Percentiles rank a stretch among this genome's conserved stretches.
Conservation (phyloP, 805 yeast genomes). For the Spathaspora girioi region DNA sequence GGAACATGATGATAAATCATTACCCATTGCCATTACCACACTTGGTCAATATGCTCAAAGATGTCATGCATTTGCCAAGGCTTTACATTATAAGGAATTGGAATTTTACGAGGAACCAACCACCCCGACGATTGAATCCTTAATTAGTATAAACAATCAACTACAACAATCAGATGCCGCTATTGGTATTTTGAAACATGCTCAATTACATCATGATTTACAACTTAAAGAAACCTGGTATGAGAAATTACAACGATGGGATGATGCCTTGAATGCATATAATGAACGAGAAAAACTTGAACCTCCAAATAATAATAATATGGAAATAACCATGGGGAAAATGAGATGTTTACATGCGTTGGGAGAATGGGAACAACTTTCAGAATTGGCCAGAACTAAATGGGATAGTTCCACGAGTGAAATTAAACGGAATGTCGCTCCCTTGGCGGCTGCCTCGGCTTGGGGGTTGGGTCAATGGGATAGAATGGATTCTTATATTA, state of each 20-base stretch:
- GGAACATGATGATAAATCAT: slow-evolving; percentile 95
- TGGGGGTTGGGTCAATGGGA: slow-evolving; percentile 99
- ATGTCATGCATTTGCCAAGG: slow-evolving; percentile 97
- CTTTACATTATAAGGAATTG: slow-evolving; percentile 90
- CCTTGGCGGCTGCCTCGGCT: slow-evolving; percentile 97
- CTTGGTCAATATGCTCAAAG: slow-evolving; percentile 90
- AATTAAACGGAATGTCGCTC: slow-evolving; percentile 80
- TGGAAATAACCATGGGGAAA: slow-evolving; percentile 93
- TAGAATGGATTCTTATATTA: slow-evolving; percentile 84
- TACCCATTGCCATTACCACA: slow-evolving; percentile 87
- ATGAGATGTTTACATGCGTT: slow-evolving; percentile 97
- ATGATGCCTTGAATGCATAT: slow-evolving; percentile 91
- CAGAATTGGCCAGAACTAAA: slow-evolving; percentile 78
- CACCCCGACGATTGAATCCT: slow-evolving; percentile 85
- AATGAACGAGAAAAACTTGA: slow-evolving; percentile 66
- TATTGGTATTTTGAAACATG: slow-evolving; percentile 91
- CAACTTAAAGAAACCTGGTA: slow-evolving; percentile 97
- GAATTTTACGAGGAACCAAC: slow-evolving; percentile 94
- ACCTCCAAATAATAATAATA: slow-evolving; percentile 68
- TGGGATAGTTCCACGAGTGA: slow-evolving; percentile 78
- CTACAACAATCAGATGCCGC: slow-evolving; percentile 97
- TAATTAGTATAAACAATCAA: slow-evolving; percentile 90
- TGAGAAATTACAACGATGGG: slow-evolving; percentile 96
- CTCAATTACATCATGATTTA: slow-evolving; percentile 83
- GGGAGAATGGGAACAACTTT: slow-evolving; percentile 97